Evolutionary conservation across 2,329 filamentous ascomycete species (phyloP).

Genomic region (Juglanconis oblonga): DNA sequence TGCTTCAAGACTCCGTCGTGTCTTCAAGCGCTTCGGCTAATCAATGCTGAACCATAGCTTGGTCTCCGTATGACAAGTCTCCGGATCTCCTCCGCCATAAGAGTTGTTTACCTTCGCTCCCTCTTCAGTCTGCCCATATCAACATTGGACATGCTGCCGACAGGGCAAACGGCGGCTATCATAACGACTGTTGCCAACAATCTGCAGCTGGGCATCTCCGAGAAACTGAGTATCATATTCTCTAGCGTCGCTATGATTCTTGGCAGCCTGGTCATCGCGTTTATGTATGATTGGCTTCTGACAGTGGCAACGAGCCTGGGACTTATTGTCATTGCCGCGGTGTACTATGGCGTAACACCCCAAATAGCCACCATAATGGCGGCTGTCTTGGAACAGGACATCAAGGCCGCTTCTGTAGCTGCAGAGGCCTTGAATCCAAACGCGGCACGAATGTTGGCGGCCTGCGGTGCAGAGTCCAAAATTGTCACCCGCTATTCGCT

Average conservation of each 20-base stretch:
- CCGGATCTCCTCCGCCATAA: conserved; percentile 56
- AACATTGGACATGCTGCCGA: conserved; percentile 57
- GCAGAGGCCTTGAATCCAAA: conserved; percentile 42
- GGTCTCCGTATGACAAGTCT: conserved; percentile 59
- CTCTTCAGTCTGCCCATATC: conserved; percentile 65
- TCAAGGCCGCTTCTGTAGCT: conserved; percentile 55
- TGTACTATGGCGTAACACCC: conserved; percentile 48
- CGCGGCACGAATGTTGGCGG: conserved; percentile 51
- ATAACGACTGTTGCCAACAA: conserved; percentile 63
- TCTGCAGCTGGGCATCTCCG: conserved; percentile 60
- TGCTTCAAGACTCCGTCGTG: background rate
- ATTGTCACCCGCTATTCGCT: conserved; percentile 51
- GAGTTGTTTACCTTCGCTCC: conserved; percentile 61
- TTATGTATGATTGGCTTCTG: conserved; percentile 55
- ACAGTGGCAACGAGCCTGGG: conserved; percentile 57
- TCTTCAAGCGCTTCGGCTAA: background rate
- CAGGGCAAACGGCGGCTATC: conserved; percentile 57
- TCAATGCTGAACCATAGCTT: conserved; percentile 28
- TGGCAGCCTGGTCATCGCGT: conserved; percentile 51
- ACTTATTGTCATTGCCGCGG: conserved; percentile 51
- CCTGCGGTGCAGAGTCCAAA: conserved; percentile 58
- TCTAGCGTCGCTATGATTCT: conserved; percentile 53
- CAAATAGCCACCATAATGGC: conserved; percentile 52
- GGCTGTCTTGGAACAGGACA: conserved; percentile 46
- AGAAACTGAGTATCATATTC: conserved; percentile 56